phyloP scores from a whole-genome alignment of 2,329 filamentous ascomycete genomes.

The Monilinia vaccinii-corymbosi region DNA sequence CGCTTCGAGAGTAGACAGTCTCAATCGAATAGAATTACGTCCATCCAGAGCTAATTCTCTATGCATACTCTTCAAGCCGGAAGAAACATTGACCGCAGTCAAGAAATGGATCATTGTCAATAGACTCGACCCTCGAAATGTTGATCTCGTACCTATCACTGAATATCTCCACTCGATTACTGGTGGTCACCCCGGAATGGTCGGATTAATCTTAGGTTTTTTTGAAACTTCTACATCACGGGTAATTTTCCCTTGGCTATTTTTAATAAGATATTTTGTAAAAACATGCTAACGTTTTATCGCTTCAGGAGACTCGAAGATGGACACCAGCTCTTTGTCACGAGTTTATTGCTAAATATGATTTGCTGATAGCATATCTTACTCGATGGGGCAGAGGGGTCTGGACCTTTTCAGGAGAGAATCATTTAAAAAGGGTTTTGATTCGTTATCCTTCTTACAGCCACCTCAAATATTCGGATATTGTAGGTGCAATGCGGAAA shows the following conservation, averaged over 20 bases:
- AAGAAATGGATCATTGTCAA: neutral
- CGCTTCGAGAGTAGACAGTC: neutral
- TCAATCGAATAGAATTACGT: neutral
- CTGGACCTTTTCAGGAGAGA: neutral
- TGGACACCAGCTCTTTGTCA: neutral
- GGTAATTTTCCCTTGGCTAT: neutral
- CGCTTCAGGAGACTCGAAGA: neutral
- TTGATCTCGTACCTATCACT: neutral
- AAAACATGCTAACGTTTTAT: neutral
- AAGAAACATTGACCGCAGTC: neutral
- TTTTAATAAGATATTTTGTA: neutral
- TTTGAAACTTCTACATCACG: neutral
- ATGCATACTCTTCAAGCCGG: neutral
- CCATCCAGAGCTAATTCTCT: neutral
- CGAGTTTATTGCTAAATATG: neutral
- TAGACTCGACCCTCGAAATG: neutral
- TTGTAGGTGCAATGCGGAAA: neutral
- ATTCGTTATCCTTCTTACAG: neutral
- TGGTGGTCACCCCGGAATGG: neutral
- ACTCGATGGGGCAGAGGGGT: neutral
- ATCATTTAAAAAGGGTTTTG: neutral
- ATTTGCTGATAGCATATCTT: neutral
- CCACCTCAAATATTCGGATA: neutral
- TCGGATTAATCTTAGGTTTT: neutral
- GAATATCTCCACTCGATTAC: neutral